Base-by-base conservation (phyloP, 2,329 filamentous ascomycete species). In the Curvularia verruculosa region DNA sequence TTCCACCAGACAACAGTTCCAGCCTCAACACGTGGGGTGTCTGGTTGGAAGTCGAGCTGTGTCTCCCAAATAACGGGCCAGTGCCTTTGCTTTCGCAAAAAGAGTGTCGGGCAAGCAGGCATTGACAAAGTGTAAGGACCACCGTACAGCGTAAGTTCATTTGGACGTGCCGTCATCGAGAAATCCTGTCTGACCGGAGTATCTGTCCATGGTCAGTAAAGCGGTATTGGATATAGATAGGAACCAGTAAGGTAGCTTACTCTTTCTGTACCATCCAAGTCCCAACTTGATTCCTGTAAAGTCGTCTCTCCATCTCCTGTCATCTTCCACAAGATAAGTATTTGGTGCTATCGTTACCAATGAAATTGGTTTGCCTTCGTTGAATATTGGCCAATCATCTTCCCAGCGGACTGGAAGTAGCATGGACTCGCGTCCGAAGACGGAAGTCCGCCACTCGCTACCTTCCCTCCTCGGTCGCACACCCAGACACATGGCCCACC, bases 1-100 rank as follows among this genome's bases (percentile, higher is more conserved):
- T 80, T 84, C 81, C 82, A 84, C 79, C 82, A 86, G 0, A 85
- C 66, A 0, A 82, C 81, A 0, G 81, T 73, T 0, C 84, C 84
- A 0, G 84, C 83, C 71, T 86, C 84, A 2, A 80, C 79, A 1
- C 78, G 73, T 3, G 66, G 41, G 3, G 75, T 74, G 0, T 68
- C 72, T 0, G 83, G 82, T 0, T 71, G 63, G 57, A 86, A 87
- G 0, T 77, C 73, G 12, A 86, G 65, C 2, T 69, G 75, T 0
- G 77, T 79, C 23, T 75, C 69, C 66, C 82, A 85, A 0, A 59
- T 72, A 41, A 80, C 79, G 18, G 63, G 65, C 9, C 76, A 79
- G 0, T 79, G 75, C 0, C 74, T 78, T 64, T 87, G 84, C 55
- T 86, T 86, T 8, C 84, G 77, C 2, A 86, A 67, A 2, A 86